A percentile compares a stretch with the other conserved stretches of the same genome.
These are phyloP conservation scores for Francoa sonchifolia DNA, from an alignment of 441 rosid genomes.

Conservation along the genomic window DNA sequence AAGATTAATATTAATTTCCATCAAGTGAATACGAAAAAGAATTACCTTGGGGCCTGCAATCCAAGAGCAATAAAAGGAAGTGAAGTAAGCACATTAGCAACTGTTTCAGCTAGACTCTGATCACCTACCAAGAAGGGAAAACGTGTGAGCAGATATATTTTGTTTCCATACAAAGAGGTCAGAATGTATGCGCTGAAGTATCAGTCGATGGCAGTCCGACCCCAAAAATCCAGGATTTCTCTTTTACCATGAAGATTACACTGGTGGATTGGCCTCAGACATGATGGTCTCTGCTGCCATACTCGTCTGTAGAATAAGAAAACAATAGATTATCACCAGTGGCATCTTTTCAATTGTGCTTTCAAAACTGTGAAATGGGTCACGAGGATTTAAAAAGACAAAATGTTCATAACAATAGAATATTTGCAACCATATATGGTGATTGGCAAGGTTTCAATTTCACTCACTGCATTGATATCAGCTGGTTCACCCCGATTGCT, in stretches of 20 bases:
- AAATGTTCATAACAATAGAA: not conserved
- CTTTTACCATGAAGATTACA: constrained; percentile 43
- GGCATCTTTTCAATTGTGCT: not conserved
- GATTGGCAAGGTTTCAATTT: constrained; percentile 4
- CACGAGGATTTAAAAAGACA: not conserved
- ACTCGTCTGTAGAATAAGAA: constrained; percentile 38
- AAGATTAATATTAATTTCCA: not conserved
- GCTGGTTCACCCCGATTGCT: constrained; percentile 33
- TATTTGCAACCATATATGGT: not conserved
- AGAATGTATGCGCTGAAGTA: not conserved
- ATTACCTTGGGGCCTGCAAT: constrained; percentile 80
- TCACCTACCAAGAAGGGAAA: constrained; percentile 43
- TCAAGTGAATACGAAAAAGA: constrained; percentile 7
- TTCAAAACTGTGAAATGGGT: not conserved
- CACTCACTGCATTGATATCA: constrained; percentile 50
- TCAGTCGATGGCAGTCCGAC: too few relatives aligned
- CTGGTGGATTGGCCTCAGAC: constrained; percentile 68
- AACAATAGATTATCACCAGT: constrained; percentile 3
- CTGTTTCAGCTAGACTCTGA: constrained; percentile 43
- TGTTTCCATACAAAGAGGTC: too few relatives aligned
- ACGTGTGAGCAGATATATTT: constrained; percentile 7
- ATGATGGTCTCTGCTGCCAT: constrained; percentile 91
- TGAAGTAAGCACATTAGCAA: constrained; percentile 80
- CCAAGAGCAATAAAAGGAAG: constrained; percentile 87
- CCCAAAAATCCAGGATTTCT: too few relatives aligned